These are phyloP conservation scores for Fusarium brachygibbosum DNA, from an alignment of 2,329 filamentous ascomycete genomes.

Conservation along the genomic window DNA sequence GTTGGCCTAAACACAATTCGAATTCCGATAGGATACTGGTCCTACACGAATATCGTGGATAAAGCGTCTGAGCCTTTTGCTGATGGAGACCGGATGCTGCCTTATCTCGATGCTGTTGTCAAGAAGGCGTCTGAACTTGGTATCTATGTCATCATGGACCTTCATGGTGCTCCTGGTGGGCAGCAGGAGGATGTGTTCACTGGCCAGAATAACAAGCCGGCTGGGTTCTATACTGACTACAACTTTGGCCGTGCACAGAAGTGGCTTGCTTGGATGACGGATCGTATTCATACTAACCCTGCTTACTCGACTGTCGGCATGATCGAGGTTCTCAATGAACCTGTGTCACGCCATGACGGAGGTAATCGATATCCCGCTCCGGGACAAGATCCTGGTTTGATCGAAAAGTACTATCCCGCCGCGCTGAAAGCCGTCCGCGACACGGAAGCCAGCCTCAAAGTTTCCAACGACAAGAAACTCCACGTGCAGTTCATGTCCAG, in stretches of 20 bases:
- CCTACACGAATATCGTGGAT: slow-evolving; percentile 33
- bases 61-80: slow-evolving; percentile 33
- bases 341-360: slow-evolving; percentile 27
- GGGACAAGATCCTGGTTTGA: slow-evolving; percentile 26
- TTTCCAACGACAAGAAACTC: slow-evolving; percentile 20
- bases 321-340: slow-evolving; percentile 38
- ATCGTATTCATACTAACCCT: slow-evolving; percentile 30
- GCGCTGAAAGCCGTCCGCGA: slow-evolving; percentile 35
- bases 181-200: slow-evolving; percentile 40
- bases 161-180: slow-evolving; percentile 35
- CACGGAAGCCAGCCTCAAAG: neutral
- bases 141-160: slow-evolving; percentile 39
- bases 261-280: slow-evolving; percentile 39
- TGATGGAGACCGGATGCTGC: slow-evolving; percentile 31
- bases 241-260: slow-evolving; percentile 39
- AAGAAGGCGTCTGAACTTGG: slow-evolving; percentile 33
- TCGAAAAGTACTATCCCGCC: slow-evolving; percentile 31
- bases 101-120: slow-evolving; percentile 34
- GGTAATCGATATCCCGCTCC: slow-evolving; percentile 33
- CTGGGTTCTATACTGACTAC: slow-evolving; percentile 36
- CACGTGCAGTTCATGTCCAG: slow-evolving; percentile 42
- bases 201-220: slow-evolving; percentile 35
- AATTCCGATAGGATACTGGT: slow-evolving; percentile 42
- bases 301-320: slow-evolving; percentile 23
- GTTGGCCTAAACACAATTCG: slow-evolving; percentile 39